Base-by-base conservation (phyloP, 352 stramenopile genomes). In the Pythium oligandrum region DNA sequence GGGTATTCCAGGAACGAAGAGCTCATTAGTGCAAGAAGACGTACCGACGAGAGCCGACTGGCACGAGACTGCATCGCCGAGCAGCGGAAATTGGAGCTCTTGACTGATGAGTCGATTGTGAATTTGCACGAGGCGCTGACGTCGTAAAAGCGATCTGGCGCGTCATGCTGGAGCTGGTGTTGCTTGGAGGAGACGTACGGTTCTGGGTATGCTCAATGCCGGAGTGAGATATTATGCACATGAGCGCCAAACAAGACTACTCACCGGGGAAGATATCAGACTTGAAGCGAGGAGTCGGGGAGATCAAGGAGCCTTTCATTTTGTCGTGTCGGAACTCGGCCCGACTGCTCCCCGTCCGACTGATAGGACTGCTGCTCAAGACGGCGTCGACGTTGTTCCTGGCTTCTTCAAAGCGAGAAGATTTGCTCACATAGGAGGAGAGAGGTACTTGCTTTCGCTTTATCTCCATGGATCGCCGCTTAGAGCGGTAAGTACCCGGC, bases 71-170 rank as follows among this genome's bases (percentile, higher is more conserved):
- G 71, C 76, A 90, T 86, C 7, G 71, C 54, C 6, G 71, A 85
- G 44, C 70, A 88, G 37, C 74, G 77, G 45, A 88, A 88, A 26
- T 63, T 85, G 36, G 76, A 86, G 52, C 66, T 90, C 49, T 78
- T 76, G 35, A 90, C 73, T 0, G 78, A 59, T 42, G 73, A 73
- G 26, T 83, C 68, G 35, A 90, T 64, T 35, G 75, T 84, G 63
- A 82, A 84, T 63, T 89, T 82, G 66, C 70, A 86, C 0, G 74
- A 85, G 31, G 76, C 60, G 48, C 74, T 90, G 46, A 88, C 76
- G 57, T 88, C 76, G 63, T 90, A 90, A 57, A 87, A 90, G 7
- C 76, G 76, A 33, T 88, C 76, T 6, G 74, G 76, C 3, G 66
- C 59, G 51, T 86, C 75, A 31, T 78, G 71, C 48, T 74, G 64